These are phyloP conservation scores for Pseudogymnoascus sp. DNA, from an alignment of 2,329 filamentous ascomycete genomes.

Conservation along the genomic window DNA sequence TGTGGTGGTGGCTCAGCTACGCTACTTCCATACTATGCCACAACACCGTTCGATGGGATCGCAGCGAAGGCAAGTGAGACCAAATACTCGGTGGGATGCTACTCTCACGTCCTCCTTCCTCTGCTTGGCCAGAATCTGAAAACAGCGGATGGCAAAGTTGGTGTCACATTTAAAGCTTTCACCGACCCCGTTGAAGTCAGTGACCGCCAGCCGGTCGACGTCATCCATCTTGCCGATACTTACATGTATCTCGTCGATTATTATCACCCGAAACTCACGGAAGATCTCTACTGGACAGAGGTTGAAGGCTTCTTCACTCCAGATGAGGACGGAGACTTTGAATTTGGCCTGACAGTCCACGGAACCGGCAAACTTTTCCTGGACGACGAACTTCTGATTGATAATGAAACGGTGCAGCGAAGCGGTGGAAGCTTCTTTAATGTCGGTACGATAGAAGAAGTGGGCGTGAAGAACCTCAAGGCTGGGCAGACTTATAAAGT, in stretches of 20 bases:
- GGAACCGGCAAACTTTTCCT: conserved; percentile 30
- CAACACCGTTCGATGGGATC: conserved; percentile 28
- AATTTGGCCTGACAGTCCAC: conserved; percentile 27
- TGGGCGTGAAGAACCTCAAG: conserved; percentile 16
- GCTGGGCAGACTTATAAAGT: conserved; percentile 20
- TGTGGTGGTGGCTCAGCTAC: conserved; percentile 30
- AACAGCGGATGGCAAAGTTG: conserved; percentile 42
- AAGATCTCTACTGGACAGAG: conserved; percentile 32
- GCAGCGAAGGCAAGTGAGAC: conserved; percentile 14
- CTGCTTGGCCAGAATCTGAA: conserved; percentile 45
- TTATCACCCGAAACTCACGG: conserved; percentile 27
- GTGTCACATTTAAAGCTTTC: conserved; percentile 55
- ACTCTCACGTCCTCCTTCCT: conserved; percentile 55
- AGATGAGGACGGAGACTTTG: conserved; percentile 25
- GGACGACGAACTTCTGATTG: conserved; percentile 30
- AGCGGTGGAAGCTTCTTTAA: conserved; percentile 24
- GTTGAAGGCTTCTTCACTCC: conserved; percentile 28
- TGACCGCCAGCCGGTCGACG: conserved; percentile 42
- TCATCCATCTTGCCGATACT: conserved; percentile 35
- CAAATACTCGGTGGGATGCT: conserved; percentile 48
- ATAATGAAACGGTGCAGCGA: conserved; percentile 27
- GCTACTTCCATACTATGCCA: conserved; percentile 27
- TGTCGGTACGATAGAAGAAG: conserved; percentile 24
- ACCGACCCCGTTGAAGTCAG: conserved; percentile 37
- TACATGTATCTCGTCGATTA: conserved; percentile 38